A percentile compares a stretch with the other conserved stretches of the same genome.
phyloP scores from a whole-genome alignment of 2,329 filamentous ascomycete genomes.

The Stachybotrys elegans region DNA sequence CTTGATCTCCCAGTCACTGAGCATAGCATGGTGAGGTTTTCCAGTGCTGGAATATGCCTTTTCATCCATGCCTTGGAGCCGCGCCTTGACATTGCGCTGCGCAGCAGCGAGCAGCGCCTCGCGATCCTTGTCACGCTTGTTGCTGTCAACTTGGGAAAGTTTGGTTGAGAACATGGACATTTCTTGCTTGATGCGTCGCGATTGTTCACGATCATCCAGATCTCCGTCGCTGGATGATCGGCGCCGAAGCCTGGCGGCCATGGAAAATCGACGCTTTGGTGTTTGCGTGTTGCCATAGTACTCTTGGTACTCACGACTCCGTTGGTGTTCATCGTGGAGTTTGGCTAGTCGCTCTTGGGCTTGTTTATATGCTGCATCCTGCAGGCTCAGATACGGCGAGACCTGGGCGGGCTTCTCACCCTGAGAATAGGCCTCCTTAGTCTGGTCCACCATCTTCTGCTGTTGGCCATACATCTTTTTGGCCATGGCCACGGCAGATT shows the following conservation, averaged over 20 bases:
- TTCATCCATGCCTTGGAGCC: conserved; percentile 76
- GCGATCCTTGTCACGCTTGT: conserved; percentile 71
- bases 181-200: conserved; percentile 68
- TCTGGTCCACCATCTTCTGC: conserved; percentile 53
- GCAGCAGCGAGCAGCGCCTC: conserved; percentile 72
- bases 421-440: conserved; percentile 33
- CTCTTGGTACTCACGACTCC: conserved; percentile 60
- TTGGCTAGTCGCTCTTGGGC: conserved; percentile 79
- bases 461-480: conserved; percentile 76
- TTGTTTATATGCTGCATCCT: conserved; percentile 81
- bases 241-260: conserved; percentile 52
- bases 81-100: conserved; percentile 77
- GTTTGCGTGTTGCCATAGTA: conserved; percentile 62
- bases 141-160: conserved; percentile 62
- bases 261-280: conserved; percentile 38
- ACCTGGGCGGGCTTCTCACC: conserved; percentile 34
- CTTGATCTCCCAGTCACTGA: conserved; percentile 75
- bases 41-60: conserved; percentile 73
- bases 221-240: conserved; percentile 65
- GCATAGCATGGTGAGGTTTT: conserved; percentile 61
- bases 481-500: conserved; percentile 85
- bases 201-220: conserved; percentile 61
- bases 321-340: conserved; percentile 65
- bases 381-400: conserved; percentile 59
- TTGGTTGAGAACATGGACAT: conserved; percentile 73